These are phyloP conservation scores for Cyberlindnera mrakii DNA, from an alignment of 805 yeast genomes.

Conservation along the genomic window DNA sequence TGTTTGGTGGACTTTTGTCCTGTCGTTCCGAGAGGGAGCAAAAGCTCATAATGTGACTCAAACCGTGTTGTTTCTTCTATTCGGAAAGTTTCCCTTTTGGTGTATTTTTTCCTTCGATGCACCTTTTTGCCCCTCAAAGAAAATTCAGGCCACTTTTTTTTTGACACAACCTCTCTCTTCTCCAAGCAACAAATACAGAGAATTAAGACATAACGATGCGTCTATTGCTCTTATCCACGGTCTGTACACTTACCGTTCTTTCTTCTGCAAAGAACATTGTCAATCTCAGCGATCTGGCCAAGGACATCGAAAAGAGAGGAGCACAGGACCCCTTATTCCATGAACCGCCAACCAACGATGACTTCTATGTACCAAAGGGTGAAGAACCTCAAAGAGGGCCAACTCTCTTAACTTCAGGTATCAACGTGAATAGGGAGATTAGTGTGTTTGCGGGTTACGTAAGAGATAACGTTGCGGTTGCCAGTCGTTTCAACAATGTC, in stretches of 20 bases:
- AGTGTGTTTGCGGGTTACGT: slow-evolving; percentile 64
- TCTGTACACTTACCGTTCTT: not conserved
- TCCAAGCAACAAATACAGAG: too few species aligned
- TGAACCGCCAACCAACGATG: slow-evolving; percentile 9
- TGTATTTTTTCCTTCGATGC: too few species aligned
- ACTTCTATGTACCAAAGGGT: slow-evolving; percentile 20
- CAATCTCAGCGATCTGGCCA: slow-evolving; percentile 3
- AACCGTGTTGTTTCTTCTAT: too few species aligned
- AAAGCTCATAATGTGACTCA: too few species aligned
- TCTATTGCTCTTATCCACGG: not conserved
- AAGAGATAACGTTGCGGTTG: slow-evolving; percentile 53
- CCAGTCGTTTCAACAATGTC: slow-evolving; percentile 40
- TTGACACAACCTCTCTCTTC: too few species aligned
- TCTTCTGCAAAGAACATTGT: slow-evolving; percentile 6
- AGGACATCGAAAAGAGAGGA: not conserved
- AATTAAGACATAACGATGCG: not conserved
- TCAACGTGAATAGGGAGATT: slow-evolving; percentile 33
- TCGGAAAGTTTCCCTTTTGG: too few species aligned
- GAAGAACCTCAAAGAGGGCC: slow-evolving; percentile 25
- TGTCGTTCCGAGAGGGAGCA: too few species aligned
- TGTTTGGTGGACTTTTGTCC: too few species aligned
- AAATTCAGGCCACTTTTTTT: too few species aligned
- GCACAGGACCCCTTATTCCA: slow-evolving; percentile 15
- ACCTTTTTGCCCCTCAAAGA: too few species aligned
- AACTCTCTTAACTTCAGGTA: slow-evolving; percentile 24